Evolutionary conservation across 1,139 yeast genomes (phyloP).

Genomic region (Candida labiduridarum): DNA sequence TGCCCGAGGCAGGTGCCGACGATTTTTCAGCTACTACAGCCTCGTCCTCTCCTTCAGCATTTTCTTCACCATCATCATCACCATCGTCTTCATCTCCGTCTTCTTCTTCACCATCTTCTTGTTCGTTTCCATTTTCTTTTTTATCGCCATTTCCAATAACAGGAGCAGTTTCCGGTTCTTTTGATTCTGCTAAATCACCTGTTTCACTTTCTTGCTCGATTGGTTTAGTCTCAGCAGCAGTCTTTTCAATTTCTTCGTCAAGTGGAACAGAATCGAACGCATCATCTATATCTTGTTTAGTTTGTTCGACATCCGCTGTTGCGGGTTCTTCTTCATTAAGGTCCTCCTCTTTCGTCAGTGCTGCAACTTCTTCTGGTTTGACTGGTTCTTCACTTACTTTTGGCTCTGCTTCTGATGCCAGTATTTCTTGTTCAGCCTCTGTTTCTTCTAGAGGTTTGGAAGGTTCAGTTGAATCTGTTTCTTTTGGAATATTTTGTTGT

Average conservation of each 20-base stretch:
- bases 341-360: slow-evolving; percentile 8
- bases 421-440: slow-evolving; percentile 4
- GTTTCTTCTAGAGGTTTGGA: slow-evolving; percentile 6
- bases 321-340: background rate
- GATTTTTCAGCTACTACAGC: slow-evolving; percentile 5
- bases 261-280: slow-evolving; percentile 13
- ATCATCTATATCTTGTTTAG: slow-evolving; percentile 10
- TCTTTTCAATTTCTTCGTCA: slow-evolving; percentile 18
- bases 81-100: slow-evolving; percentile 12
- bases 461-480: slow-evolving; percentile 3
- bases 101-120: slow-evolving; percentile 9
- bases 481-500: background rate
- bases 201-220: slow-evolving; percentile 11
- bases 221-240: slow-evolving; percentile 7
- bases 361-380: background rate
- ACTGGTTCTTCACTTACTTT: slow-evolving; percentile 7
- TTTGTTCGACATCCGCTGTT: slow-evolving; percentile 3
- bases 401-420: slow-evolving; percentile 2
- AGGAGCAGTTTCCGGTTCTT: slow-evolving; percentile 6
- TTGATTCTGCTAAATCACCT: slow-evolving; percentile 8
- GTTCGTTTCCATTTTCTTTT: slow-evolving; percentile 6
- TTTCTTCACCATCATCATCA: background rate
- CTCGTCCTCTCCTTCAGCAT: slow-evolving; percentile 22
- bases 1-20: background rate
- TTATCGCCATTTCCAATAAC: background rate